These are phyloP conservation scores for Veloboletus limbatus DNA, from an alignment of 1,284 basidiomycete species.

Conservation along the genomic window DNA sequence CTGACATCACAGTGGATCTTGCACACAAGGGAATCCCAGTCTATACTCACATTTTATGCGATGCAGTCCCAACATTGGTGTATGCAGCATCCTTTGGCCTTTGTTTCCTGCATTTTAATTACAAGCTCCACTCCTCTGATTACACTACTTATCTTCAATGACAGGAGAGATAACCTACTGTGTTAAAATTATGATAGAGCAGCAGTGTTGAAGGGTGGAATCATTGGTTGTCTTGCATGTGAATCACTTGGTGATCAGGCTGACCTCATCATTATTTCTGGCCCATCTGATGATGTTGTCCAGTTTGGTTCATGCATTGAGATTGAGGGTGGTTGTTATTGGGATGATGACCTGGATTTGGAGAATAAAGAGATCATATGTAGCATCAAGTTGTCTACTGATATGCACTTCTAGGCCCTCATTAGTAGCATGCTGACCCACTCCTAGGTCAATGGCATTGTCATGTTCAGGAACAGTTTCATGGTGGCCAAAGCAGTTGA, in stretches of 20 bases:
- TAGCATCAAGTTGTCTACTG: conserved; percentile 13
- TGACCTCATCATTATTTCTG: neutral
- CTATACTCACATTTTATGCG: no score
- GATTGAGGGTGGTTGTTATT: neutral
- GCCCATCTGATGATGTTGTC: conserved; percentile 2
- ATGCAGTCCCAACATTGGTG: no score
- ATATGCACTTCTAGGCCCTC: neutral
- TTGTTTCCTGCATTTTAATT: neutral
- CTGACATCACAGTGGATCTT: no score
- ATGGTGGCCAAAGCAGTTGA: conserved; percentile 2
- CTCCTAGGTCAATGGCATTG: neutral
- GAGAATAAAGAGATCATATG: conserved; percentile 10
- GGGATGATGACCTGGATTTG: conserved; percentile 11
- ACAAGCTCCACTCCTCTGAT: neutral
- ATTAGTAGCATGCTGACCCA: neutral
- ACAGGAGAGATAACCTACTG: conserved; percentile 3
- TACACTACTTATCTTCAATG: conserved; percentile 3
- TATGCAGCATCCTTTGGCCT: neutral
- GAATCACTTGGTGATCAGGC: conserved; percentile 5
- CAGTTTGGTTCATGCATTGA: conserved; percentile 2
- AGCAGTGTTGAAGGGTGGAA: conserved; percentile 7
- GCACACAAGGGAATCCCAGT: no score
- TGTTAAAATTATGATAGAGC: conserved; percentile 3
- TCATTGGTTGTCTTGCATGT: conserved; percentile 3
- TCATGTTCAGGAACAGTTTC: neutral